Evolutionary conservation across 2,329 filamentous ascomycete species (phyloP), one percentile per base, ranked within the genome.

Genomic region (Claviceps humidiphila): DNA sequence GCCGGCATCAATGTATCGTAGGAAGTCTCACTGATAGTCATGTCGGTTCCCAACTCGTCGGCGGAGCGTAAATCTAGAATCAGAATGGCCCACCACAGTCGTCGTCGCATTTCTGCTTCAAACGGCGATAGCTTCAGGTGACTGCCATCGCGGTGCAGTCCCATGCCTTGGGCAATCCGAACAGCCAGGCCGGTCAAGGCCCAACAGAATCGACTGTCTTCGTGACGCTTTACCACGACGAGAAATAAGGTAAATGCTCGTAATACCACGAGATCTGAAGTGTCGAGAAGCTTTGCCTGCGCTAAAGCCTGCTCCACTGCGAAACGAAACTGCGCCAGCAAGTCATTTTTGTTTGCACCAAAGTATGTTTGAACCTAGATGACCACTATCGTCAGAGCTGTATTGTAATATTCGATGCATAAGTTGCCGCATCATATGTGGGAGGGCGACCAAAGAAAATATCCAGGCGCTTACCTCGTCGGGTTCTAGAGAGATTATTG

Each of bases 21-120:
- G 3, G 62, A 61, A 9, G 61, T 58, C 4, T 69, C 67, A 11
- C 66, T 58, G 14, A 76, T 69, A 4, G 66, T 68, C 17, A 75
- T 65, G 46, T 71, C 73, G 17, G 69, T 71, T 11, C 76, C 77
- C 2, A 75, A 66, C 51, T 80, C 74, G 54, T 82, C 78, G 3
- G 76, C 72, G 0, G 74, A 71, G 8, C 75, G 71, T 3, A 76
- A 64, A 57, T 85, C 81, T 0, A 83, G 66, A 3, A 75, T 67
- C 42, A 80, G 66, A 9, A 84, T 70, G n/a, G 74, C 69, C 72
- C 77, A 82, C 76, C 80, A 84, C 0, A 83, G 61, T 2, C 81
- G 71, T 22, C 81, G 71, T 40, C 80, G 70, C 64, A 82, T 75
- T 60, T 84, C 79, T 1, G 73, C 72, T 52, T 84, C 79, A 53